These are phyloP conservation scores for Lojkania enalia DNA, from an alignment of 2,329 filamentous ascomycete genomes.

Conservation along the genomic window DNA sequence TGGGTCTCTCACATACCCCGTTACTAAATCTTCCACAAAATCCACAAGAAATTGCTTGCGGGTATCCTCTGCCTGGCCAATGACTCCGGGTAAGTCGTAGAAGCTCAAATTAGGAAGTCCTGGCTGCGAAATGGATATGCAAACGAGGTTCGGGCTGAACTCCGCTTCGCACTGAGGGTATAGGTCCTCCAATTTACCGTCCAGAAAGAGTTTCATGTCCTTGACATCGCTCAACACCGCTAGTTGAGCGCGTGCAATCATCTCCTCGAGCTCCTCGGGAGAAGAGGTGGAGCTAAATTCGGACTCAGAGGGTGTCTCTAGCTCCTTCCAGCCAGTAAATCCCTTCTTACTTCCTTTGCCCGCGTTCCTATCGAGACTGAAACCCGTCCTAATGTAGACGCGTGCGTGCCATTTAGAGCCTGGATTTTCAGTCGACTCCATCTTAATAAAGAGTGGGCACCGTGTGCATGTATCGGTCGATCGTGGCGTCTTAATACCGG, in stretches of 20 bases:
- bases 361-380: conserved; percentile 51
- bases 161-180: conserved; percentile 55
- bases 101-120: conserved; percentile 75
- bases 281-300: conserved; percentile 67
- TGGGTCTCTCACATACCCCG: conserved; percentile 68
- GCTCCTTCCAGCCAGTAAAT: conserved; percentile 68
- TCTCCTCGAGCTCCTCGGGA: conserved; percentile 65
- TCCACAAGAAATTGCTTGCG: conserved; percentile 59
- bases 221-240: conserved; percentile 70
- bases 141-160: conserved; percentile 82
- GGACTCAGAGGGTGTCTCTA: conserved; percentile 44
- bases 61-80: conserved; percentile 65
- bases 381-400: conserved; percentile 68
- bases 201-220: conserved; percentile 30
- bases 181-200: not conserved
- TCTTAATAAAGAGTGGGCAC: conserved; percentile 78
- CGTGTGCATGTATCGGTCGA: conserved; percentile 75
- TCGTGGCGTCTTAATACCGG: conserved; percentile 71
- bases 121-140: conserved; percentile 73
- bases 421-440: conserved; percentile 57
- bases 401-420: conserved; percentile 64
- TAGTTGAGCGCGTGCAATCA: conserved; percentile 74
- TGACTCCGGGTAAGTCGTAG: conserved; percentile 83
- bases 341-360: conserved; percentile 46
- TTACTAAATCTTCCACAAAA: conserved; percentile 72